Conservation (phyloP, 148 eudicot genomes). For the Amaranthus hypochondriacus region DNA sequence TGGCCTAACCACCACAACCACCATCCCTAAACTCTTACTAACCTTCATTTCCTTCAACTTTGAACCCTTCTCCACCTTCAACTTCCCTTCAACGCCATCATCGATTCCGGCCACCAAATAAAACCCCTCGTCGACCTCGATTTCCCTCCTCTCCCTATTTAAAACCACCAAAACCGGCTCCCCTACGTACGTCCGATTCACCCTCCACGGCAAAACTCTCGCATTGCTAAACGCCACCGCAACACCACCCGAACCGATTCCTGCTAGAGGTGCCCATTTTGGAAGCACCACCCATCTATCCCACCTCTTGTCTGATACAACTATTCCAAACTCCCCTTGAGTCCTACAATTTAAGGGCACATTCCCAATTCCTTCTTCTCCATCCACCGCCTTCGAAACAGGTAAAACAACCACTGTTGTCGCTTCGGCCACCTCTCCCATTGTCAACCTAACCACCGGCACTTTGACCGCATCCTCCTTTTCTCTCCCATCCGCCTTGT, state of each 20-base stretch:
- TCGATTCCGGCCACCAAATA: conserved; percentile 40
- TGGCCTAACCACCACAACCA: conserved; percentile 90
- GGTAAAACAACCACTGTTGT: conserved; percentile 63
- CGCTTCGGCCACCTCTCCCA: conserved; percentile 82
- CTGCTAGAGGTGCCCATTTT: conserved; percentile 63
- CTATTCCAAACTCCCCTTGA: conserved; percentile 62
- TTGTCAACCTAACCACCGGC: conserved; percentile 70
- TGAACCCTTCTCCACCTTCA: conserved; percentile 71
- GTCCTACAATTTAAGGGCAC: conserved; percentile 59
- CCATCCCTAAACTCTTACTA: conserved; percentile 56
- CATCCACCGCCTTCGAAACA: conserved; percentile 50
- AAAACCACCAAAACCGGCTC: conserved; percentile 75
- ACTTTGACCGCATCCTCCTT: conserved; percentile 38
- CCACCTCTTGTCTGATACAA: conserved; percentile 67
- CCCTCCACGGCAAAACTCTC: conserved; percentile 69
- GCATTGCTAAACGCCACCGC: conserved; percentile 59
- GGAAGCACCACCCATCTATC: conserved; percentile 85
- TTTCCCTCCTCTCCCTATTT: conserved; percentile 55
- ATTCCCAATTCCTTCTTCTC: conserved; percentile 37
- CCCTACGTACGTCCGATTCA: conserved; percentile 46
- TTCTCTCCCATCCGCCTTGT: conserved; percentile 6
- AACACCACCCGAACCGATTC: conserved; percentile 57
- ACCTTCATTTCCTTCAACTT: conserved; percentile 55
- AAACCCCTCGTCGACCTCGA: conserved; percentile 58
- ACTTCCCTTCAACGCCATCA: conserved; percentile 27